Percentiles rank a stretch among this genome's conserved stretches.
Evolutionary conservation across 805 yeast genomes (phyloP).

Genomic region (Grigorovia transvaalensis): DNA sequence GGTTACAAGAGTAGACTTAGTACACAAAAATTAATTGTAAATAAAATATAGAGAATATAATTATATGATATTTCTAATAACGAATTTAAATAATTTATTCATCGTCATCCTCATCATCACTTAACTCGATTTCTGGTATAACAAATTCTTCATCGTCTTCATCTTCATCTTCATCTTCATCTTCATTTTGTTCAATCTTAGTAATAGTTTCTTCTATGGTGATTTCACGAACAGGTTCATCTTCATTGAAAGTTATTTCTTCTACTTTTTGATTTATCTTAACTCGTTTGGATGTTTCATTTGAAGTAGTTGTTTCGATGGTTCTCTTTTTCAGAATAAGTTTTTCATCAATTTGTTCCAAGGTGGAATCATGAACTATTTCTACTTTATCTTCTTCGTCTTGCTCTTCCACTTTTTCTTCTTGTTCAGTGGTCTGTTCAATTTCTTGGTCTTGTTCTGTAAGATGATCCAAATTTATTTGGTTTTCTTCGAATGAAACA

Average conservation of each 20-base stretch:
- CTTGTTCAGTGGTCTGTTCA: background rate
- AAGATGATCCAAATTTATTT: background rate
- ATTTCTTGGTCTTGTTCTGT: background rate
- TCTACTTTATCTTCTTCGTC: background rate
- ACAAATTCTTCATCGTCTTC: slow-evolving; percentile 12
- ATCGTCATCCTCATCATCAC: slow-evolving; percentile 8
- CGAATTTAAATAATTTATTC: background rate
- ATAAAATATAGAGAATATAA: no score
- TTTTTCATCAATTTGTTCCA: slow-evolving; percentile 1
- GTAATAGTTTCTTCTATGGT: slow-evolving; percentile 1
- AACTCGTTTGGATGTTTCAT: slow-evolving; percentile 1
- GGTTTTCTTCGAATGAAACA: background rate
- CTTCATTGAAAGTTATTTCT: background rate
- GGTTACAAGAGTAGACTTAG: no score
- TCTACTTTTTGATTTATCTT: slow-evolving; percentile 6
- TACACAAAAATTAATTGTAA: background rate
- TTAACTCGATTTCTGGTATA: slow-evolving; percentile 6
- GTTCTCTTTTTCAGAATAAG: slow-evolving; percentile 1
- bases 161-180: slow-evolving; percentile 10
- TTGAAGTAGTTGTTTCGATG: background rate
- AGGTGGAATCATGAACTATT: background rate
- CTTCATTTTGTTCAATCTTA: slow-evolving; percentile 4
- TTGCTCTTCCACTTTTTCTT: slow-evolving; percentile 2
- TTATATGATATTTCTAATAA: background rate
- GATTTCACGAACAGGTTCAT: background rate